Base-by-base conservation (phyloP, 176 grass and related monocot genomes). In the Poa annua region DNA sequence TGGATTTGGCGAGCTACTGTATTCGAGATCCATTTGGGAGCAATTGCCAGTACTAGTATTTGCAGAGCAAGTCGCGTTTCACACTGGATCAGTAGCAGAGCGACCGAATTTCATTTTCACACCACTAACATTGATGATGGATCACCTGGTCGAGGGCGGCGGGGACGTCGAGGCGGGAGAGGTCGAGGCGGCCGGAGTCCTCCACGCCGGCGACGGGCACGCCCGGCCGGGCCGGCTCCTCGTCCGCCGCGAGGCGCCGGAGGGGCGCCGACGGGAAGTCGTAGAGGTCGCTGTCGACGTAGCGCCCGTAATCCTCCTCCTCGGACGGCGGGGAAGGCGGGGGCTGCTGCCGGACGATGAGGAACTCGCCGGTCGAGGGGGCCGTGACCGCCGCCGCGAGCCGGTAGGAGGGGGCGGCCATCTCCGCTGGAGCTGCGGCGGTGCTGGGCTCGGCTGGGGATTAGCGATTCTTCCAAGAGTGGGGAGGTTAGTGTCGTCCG, bases 241-340 rank as follows among this genome's bases (percentile, higher is more conserved):
- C 84, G 7, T 66, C 85, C 19, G 16, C 80, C 19, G 24, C 51
- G 11, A 92, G 83, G 8, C 35, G 89, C 21, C 64, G 56, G 25
- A 99, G 87, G 1, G 87, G 74, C 15, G 83, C 85, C 32, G 83
- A 93, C 49, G 96, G 96, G 67, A 99, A 88, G 96, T 96, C 93
- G 85, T 87, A 99, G 80, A 99, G 91, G 22, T 93, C 91, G 79
- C 92, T 93, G 80, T 99, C 96, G 60, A 89, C 82, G 62, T 81
- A 88, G 9, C 53, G 77, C 21, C 63, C 8, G 91, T 93, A 99
- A 25, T 98, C 92, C 78, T 92, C 92, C 14, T 91, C 92, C 48
- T 1, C 48, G 3, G 3, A 15, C 14, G 48, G 4, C 53, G 86
- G 80, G 51, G 68, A 68, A 4, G 90, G 87, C 66, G 88, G 95